phyloP scores from a whole-genome alignment of 257 asterid species.

The Pogostemon cablin region DNA sequence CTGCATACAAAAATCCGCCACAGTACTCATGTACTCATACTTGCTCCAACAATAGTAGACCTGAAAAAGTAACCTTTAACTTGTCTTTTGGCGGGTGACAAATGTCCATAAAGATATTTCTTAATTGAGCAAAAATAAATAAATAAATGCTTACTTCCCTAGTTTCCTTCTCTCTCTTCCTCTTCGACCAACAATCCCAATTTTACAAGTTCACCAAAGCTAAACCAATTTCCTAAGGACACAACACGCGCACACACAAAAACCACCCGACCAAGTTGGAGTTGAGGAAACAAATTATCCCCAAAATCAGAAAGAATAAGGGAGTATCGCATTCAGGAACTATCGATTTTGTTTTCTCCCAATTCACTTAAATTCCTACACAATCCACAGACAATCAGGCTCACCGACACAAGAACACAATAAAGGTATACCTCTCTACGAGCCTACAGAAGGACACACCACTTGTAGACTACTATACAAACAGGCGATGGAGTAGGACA shows the following conservation, averaged over 20 bases:
- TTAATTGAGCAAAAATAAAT: constrained; percentile 1
- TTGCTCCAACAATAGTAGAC: constrained; percentile 10
- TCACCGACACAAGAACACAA: not conserved
- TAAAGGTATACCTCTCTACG: not conserved
- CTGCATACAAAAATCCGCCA: constrained; percentile 33
- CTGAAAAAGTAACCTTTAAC: constrained; percentile 23
- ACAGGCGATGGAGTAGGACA: too few species aligned
- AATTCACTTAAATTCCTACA: constrained; percentile 2
- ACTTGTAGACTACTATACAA: not conserved
- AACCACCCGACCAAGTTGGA: not conserved
- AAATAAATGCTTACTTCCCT: too few species aligned
- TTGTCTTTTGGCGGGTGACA: not conserved
- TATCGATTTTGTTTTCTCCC: not conserved
- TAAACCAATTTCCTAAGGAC: not conserved
- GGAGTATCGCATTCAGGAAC: not conserved
- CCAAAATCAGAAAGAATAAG: constrained; percentile 2
- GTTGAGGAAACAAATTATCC: not conserved
- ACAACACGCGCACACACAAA: not conserved
- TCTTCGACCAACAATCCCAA: not conserved
- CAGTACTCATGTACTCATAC: constrained; percentile 25
- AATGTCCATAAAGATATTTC: not conserved
- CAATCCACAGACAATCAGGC: constrained; percentile 8
- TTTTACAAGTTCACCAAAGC: constrained; percentile 1
- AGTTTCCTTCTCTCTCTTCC: not conserved
- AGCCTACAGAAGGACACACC: not conserved